Base-by-base conservation (phyloP, 768 basidiomycete genomes). In the Boletus sensibilis region DNA sequence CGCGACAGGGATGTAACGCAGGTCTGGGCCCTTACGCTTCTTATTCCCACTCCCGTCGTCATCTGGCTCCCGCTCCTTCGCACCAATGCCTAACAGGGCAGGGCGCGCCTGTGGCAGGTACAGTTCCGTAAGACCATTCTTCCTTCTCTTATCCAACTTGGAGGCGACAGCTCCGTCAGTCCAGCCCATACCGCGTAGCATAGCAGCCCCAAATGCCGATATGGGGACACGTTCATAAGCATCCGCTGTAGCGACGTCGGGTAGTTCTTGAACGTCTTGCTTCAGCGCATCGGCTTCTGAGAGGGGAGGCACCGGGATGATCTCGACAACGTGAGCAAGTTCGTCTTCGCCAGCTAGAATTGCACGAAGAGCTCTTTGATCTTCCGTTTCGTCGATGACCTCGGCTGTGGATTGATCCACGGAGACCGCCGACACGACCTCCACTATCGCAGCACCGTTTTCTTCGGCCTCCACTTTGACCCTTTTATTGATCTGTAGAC, bases 171-270 rank as follows among this genome's bases (percentile, higher is more conserved):
- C 81, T 1, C 90, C 89, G 35, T 90, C 86, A 57, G 90, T 90
- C 94, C 94, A 98, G 3, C 95, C 95, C 97, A 98, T 98, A 0
- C 96, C 96, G 43, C 94, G 82, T 5, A 97, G 78, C 63, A 98
- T 81, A 8, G 97, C 97, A 5, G 90, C 86, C 7, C 97, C 96
- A 62, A 98, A 99, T 53, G 92, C 88, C 6, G 89, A 87, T 16
- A 99, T 87, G 0, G 97, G 97, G 0, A 98, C 84, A 20, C 93
- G 88, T 35, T 84, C 83, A 67, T 98, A 99, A 71, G 95, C 96
- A 0, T 90, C 86, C 18, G 90, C 73, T 0, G 90, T 85, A 1
- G 94, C 85, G 50, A 72, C 71, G 8, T 90, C 88, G 0, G 92
- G 92, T 6, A 96, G 82, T 14, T 86, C 86, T 18, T 79, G 79